Percentiles rank a stretch among this genome's conserved stretches.
Conservation (phyloP, 148 eudicot species). For the Rhododendron molle region DNA sequence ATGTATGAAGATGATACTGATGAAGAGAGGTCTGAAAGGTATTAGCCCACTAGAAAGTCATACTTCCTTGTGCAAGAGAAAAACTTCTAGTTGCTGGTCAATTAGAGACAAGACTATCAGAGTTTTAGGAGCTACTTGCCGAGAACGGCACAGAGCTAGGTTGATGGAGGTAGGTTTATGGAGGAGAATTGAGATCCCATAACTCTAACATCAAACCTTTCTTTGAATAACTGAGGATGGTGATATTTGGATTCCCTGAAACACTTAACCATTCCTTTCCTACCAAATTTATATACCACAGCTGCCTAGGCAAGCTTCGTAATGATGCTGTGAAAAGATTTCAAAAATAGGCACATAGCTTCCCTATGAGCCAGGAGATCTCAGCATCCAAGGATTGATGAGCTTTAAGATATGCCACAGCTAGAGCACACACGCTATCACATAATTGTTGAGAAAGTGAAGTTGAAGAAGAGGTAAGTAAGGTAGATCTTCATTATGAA, state of each 20-base stretch:
- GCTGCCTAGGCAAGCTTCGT: not conserved
- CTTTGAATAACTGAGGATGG: not conserved
- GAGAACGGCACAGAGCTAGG: not conserved
- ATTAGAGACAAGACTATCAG: not conserved
- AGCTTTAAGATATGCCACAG: not conserved
- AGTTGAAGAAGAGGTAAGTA: not conserved
- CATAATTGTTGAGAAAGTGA: not conserved
- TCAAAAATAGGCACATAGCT: not conserved
- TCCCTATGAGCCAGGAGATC: not conserved
- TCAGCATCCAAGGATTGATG: not conserved
- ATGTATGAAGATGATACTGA: slow-evolving; percentile 58
- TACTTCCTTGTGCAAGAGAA: not conserved
- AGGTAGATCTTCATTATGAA: not conserved
- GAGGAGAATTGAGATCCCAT: not conserved
- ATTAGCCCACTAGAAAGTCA: not conserved
- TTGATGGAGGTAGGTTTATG: not conserved
- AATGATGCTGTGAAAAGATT: not conserved
- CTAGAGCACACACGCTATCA: not conserved
- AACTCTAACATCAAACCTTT: not conserved
- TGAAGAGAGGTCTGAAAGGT: slow-evolving; percentile 70
- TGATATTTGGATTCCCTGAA: not conserved
- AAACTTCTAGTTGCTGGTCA: not conserved
- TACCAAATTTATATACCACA: not conserved
- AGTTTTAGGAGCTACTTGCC: not conserved
- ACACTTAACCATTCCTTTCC: not conserved